Percentiles rank a stretch among this genome's conserved stretches.
Evolutionary conservation across 2,329 filamentous ascomycete species (phyloP).

Genomic region (Hypocreales sp.): DNA sequence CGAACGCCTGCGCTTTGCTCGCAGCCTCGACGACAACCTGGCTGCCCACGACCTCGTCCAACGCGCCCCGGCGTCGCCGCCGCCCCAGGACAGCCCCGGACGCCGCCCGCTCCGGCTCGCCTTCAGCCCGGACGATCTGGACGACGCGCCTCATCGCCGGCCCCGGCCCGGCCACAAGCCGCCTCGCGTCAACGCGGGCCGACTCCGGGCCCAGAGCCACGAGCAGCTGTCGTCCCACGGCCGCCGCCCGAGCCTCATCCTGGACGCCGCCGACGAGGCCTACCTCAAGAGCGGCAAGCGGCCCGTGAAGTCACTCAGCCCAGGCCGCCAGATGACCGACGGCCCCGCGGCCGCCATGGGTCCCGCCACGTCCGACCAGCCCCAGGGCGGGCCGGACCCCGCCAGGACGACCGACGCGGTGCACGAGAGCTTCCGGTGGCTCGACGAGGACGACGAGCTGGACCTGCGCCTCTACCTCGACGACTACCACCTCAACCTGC

Average conservation of each 20-base stretch:
- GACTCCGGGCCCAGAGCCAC: slow-evolving; percentile 31
- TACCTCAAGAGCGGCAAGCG: slow-evolving; percentile 11
- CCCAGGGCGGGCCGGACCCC: slow-evolving; percentile 4
- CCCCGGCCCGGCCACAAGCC: slow-evolving; percentile 2
- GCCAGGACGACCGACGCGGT: slow-evolving; percentile 33
- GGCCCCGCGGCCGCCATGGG: slow-evolving; percentile 11
- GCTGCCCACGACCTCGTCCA: too few relatives aligned
- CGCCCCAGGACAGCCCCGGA: too few relatives aligned
- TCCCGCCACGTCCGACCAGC: slow-evolving; percentile 7
- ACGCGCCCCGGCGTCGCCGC: too few relatives aligned
- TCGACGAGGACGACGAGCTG: slow-evolving; percentile 57
- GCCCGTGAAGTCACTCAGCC: too few relatives aligned
- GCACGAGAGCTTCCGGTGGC: slow-evolving; percentile 56
- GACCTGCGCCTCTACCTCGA: slow-evolving; percentile 52
- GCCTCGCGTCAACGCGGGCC: too few relatives aligned
- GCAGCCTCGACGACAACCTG: slow-evolving; percentile 18
- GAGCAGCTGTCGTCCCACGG: slow-evolving; percentile 46
- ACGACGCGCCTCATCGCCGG: too few relatives aligned
- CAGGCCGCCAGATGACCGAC: too few relatives aligned
- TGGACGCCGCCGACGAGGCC: slow-evolving; percentile 12
- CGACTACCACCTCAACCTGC: slow-evolving; percentile 52
- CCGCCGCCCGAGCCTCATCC: slow-evolving; percentile 21
- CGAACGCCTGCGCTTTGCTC: slow-evolving; percentile 52
- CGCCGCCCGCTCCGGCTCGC: slow-evolving; percentile 2
- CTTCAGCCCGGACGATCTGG: slow-evolving; percentile 6